Conservation (phyloP, 2,329 filamentous ascomycete species). For the Talaromyces marneffei region DNA sequence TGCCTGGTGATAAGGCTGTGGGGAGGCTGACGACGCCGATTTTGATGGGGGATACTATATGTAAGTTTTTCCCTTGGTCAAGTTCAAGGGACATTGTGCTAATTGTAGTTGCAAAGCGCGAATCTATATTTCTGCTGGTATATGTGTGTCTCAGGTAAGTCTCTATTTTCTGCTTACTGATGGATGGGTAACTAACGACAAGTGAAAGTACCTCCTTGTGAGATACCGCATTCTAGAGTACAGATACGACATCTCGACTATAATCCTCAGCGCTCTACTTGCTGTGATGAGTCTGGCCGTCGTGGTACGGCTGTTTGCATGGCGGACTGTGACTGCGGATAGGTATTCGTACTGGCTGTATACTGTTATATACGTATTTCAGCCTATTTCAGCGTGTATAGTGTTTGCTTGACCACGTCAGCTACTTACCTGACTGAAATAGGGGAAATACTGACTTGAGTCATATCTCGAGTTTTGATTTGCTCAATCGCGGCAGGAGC, state of each 20-base stretch:
- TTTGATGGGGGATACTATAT: conserved; percentile 7
- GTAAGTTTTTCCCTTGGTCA: background rate
- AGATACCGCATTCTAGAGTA: conserved; percentile 10
- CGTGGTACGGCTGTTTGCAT: conserved; percentile 6
- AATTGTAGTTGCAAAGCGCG: background rate
- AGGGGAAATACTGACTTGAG: background rate
- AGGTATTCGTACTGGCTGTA: conserved; percentile 11
- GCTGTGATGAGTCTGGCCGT: conserved; percentile 8
- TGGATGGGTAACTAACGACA: background rate
- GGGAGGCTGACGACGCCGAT: conserved; percentile 12
- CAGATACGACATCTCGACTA: conserved; percentile 7
- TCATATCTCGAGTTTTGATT: background rate
- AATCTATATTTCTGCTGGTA: conserved; percentile 12
- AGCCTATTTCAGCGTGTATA: conserved; percentile 11
- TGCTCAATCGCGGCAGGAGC: background rate
- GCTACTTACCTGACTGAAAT: background rate
- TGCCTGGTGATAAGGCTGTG: conserved; percentile 9
- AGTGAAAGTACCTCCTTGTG: conserved; percentile 5
- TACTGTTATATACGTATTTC: conserved; percentile 11
- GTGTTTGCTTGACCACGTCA: background rate
- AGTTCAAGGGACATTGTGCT: background rate
- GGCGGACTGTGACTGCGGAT: conserved; percentile 5
- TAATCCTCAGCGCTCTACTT: conserved; percentile 1
- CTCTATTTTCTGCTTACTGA: background rate
- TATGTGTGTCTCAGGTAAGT: conserved; percentile 9